phyloP scores from a whole-genome alignment of 148 eudicot genomes.

The Rhododendron mucronatum region DNA sequence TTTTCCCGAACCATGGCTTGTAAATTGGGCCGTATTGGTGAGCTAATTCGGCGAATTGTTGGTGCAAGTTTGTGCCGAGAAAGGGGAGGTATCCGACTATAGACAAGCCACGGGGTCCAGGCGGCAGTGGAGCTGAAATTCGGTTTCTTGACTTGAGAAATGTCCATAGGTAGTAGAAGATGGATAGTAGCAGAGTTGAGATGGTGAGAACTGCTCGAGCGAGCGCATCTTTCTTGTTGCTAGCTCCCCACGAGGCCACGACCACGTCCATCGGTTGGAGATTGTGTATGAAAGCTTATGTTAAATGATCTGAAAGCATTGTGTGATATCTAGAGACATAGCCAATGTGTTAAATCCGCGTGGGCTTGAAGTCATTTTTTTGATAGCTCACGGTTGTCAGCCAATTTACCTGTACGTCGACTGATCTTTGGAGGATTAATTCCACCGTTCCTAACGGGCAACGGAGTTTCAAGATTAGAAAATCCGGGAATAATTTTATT shows the following conservation, averaged over 20 bases:
- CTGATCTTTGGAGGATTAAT: too few species aligned
- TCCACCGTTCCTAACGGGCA: too few species aligned
- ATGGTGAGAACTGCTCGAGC: background rate
- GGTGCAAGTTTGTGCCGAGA: slow-evolving; percentile 23
- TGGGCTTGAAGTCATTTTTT: too few species aligned
- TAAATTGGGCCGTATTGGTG: slow-evolving; percentile 33
- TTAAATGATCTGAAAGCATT: background rate
- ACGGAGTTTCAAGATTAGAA: too few species aligned
- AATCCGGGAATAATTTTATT: too few species aligned
- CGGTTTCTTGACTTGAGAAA: background rate
- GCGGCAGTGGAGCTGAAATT: slow-evolving; percentile 19
- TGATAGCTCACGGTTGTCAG: too few species aligned
- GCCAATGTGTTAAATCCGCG: too few species aligned
- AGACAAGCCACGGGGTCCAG: slow-evolving; percentile 42
- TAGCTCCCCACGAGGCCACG: background rate
- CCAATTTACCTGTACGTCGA: too few species aligned
- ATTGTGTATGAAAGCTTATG: background rate
- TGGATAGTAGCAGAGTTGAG: background rate
- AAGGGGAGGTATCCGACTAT: slow-evolving; percentile 38
- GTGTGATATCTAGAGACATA: background rate
- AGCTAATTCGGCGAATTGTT: slow-evolving; percentile 21
- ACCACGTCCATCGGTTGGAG: background rate
- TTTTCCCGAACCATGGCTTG: slow-evolving; percentile 25
- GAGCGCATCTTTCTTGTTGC: background rate
- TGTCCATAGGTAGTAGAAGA: background rate